Evolutionary conservation across 1,284 basidiomycete genomes (phyloP).

Genomic region (Erythrobasidium hasegawianum): DNA sequence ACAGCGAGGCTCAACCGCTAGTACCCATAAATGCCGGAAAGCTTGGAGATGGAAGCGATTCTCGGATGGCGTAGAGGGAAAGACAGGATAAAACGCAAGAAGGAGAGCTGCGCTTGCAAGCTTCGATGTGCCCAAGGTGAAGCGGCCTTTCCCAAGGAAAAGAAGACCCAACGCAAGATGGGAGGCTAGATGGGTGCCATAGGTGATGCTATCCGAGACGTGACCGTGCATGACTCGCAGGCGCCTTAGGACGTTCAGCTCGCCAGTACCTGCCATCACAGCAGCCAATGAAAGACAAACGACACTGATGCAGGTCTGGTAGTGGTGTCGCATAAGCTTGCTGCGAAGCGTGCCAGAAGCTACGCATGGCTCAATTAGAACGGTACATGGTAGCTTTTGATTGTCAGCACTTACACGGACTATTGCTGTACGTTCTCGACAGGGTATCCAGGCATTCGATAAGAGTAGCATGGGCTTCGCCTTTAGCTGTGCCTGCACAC

Average conservation of each 20-base stretch:
- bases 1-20: conserved; percentile 90
- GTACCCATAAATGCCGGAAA: conserved; percentile 88
- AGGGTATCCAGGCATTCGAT: conserved; percentile 76
- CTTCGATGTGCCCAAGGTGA: conserved; percentile 86
- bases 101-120: conserved; percentile 84
- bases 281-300: conserved; percentile 80
- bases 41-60: conserved; percentile 90
- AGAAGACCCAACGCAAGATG: conserved; percentile 88
- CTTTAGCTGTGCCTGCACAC: conserved; percentile 84
- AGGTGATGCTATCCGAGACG: conserved; percentile 70
- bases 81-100: conserved; percentile 85
- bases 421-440: conserved; percentile 51
- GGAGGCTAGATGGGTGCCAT: conserved; percentile 84
- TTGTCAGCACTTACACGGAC: conserved; percentile 44
- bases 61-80: conserved; percentile 71
- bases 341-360: conserved; percentile 20
- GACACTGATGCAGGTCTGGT: conserved; percentile 82
- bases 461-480: conserved; percentile 77
- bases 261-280: conserved; percentile 95
- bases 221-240: conserved; percentile 88
- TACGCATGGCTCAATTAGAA: neutral
- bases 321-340: conserved; percentile 59
- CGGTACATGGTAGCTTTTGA: too few species aligned
- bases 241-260: conserved; percentile 82
- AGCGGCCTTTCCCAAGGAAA: conserved; percentile 89